phyloP scores from a whole-genome alignment of 495 filamentous ascomycete genomes.

The Neurospora discreta region DNA sequence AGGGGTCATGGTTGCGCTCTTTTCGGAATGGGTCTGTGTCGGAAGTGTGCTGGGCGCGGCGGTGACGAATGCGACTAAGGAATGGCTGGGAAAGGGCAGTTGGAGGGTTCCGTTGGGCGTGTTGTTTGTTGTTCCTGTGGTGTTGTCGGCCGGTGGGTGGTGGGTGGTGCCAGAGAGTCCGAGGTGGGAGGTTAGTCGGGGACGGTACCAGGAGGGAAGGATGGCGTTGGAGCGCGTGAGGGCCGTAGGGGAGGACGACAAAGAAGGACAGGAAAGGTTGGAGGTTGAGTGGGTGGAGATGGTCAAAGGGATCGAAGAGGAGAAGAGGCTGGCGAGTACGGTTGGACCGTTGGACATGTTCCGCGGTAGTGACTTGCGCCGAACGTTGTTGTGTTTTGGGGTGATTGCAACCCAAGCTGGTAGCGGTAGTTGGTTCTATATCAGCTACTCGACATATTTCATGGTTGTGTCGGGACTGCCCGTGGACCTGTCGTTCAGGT shows the following conservation, averaged over 20 bases:
- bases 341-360: conserved; percentile 26
- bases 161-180: conserved; percentile 51
- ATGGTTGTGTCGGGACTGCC: conserved; percentile 26
- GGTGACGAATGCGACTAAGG: conserved; percentile 22
- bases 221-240: conserved; percentile 29
- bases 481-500: conserved; percentile 29
- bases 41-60: conserved; percentile 43
- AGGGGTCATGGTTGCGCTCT: conserved; percentile 27
- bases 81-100: conserved; percentile 24
- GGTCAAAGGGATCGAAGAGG: conserved; percentile 27
- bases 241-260: conserved; percentile 13
- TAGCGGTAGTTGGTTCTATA: conserved; percentile 29
- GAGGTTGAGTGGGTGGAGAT: conserved; percentile 32
- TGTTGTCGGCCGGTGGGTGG: conserved; percentile 39
- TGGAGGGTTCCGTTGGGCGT: conserved; percentile 47
- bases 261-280: conserved; percentile 20
- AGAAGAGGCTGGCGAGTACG: conserved; percentile 19
- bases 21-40: conserved; percentile 30
- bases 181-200: conserved; percentile 44
- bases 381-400: conserved; percentile 28
- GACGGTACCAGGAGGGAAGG: conserved; percentile 31
- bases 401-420: conserved; percentile 25
- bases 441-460: conserved; percentile 33
- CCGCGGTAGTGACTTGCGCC: conserved; percentile 26
- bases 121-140: conserved; percentile 40